Evolutionary conservation across 768 basidiomycete genomes (phyloP).

Genomic region (Podaxis pistillaris): DNA sequence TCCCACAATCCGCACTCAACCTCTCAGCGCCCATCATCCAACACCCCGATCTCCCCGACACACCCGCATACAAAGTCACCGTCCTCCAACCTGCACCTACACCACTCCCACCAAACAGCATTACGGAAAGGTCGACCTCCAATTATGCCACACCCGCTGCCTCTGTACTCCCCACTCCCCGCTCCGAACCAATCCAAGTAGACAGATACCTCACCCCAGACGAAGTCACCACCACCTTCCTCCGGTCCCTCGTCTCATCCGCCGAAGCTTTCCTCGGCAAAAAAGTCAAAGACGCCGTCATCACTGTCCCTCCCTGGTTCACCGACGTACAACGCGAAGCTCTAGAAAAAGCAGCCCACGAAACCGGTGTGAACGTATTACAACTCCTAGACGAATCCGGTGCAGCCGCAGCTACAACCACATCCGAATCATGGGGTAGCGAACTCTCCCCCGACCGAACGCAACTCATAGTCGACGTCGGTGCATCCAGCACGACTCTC

Average conservation of each 20-base stretch:
- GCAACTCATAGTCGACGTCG: slow-evolving; percentile 79
- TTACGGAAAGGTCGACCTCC: slow-evolving; percentile 30
- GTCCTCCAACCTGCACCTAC: slow-evolving; percentile 77
- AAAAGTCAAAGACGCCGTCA: slow-evolving; percentile 75
- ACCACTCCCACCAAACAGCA: slow-evolving; percentile 50
- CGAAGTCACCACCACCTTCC: slow-evolving; percentile 84
- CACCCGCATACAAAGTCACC: slow-evolving; percentile 82
- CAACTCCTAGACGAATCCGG: slow-evolving; percentile 88
- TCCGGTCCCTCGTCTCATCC: slow-evolving; percentile 78
- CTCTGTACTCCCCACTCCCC: slow-evolving; percentile 68
- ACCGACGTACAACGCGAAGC: slow-evolving; percentile 65
- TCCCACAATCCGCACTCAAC: slow-evolving; percentile 49
- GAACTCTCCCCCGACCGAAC: slow-evolving; percentile 61
- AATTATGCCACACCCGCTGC: slow-evolving; percentile 59
- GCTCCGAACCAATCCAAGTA: slow-evolving; percentile 64
- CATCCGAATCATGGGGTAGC: slow-evolving; percentile 39
- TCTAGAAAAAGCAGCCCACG: slow-evolving; percentile 68
- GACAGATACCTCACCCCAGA: slow-evolving; percentile 77
- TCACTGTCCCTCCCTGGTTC: slow-evolving; percentile 81
- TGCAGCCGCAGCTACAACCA: slow-evolving; percentile 64
- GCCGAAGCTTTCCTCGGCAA: slow-evolving; percentile 91
- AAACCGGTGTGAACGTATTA: slow-evolving; percentile 80
- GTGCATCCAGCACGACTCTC: slow-evolving; percentile 68
- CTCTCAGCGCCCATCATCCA: slow-evolving; percentile 74
- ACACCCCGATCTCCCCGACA: slow-evolving; percentile 67